Base-by-base conservation (phyloP, 176 grass and related monocot species). In the Cocos nucifera region DNA sequence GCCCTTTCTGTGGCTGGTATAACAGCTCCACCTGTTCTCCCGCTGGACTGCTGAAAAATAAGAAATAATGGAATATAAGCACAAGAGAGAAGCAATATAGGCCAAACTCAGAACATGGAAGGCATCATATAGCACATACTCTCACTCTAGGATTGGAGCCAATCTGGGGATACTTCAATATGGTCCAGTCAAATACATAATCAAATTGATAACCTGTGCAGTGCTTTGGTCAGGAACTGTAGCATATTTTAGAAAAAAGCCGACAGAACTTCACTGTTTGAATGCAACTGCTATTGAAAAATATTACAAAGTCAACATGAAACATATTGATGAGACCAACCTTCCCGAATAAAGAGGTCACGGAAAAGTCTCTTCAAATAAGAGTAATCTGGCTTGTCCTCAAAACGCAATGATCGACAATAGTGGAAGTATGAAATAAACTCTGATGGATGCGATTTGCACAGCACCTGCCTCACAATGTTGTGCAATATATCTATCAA, bases 111-210 rank as follows among this genome's bases (percentile, higher is more conserved):
- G 35, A 44, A 44, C 10, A 44, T 44, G 35, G 8, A 44, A 44
- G 35, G 35, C 35, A 44, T 9, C 35, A 14, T 2, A 44, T 58
- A 26, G 72, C 19, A 73, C 75, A 76, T 84, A 95, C 90, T 61
- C 65, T 79, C 39, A 83, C 48, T 85, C 85, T 89, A 22, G 61
- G 75, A 64, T 72, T 86, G 49, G 79, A 66, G 22, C 56, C 57
- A 32, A 63, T 86, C 75, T 89, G 85, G 83, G 82, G 82, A 74
- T 78, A 81, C 64, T 89, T 95, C 53, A 84, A 67, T 55, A 73
- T 66, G 21, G 90, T 95, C 90, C 86, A 89, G 65, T 95, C 90
- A 74, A 95, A 95, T 25, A 95, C 82, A 51, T 89, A 95, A 75
- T 95, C 90, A 52, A 89, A 89, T 75, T 95, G 83, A 71, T 89